Evolutionary conservation across 2,329 filamentous ascomycete genomes (phyloP).

Genomic region (Emmonsiellopsis sp.): DNA sequence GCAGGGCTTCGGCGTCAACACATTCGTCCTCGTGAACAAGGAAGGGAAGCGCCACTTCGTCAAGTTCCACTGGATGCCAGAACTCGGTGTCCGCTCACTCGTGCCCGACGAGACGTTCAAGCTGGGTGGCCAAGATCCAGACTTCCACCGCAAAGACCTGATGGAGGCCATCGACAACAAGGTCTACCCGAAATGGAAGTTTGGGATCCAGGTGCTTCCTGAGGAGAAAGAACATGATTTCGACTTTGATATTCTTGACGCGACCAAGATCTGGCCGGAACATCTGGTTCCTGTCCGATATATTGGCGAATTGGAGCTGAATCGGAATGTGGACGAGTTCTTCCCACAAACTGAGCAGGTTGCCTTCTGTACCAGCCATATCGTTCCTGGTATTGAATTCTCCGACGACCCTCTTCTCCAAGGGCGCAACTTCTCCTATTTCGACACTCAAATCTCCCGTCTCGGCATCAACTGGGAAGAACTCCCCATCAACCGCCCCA

Average conservation of each 20-base stretch:
- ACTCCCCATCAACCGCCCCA: conserved; percentile 64
- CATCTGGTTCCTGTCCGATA: conserved; percentile 65
- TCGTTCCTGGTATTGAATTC: conserved; percentile 69
- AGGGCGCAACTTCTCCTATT: conserved; percentile 58
- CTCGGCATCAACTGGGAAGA: conserved; percentile 69
- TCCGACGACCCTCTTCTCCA: conserved; percentile 67
- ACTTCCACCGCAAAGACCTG: conserved; percentile 73
- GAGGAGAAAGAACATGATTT: conserved; percentile 66
- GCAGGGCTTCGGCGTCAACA: conserved; percentile 79
- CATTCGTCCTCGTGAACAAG: conserved; percentile 58
- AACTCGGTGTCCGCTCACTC: conserved; percentile 64
- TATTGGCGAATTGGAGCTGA: conserved; percentile 70
- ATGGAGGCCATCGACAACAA: conserved; percentile 64
- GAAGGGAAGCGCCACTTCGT: conserved; percentile 62
- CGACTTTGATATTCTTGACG: conserved; percentile 76
- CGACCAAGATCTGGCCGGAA: conserved; percentile 80
- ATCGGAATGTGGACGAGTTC: conserved; percentile 70
- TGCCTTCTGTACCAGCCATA: conserved; percentile 70
- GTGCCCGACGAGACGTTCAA: conserved; percentile 73
- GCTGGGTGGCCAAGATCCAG: conserved; percentile 63
- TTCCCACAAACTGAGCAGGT: conserved; percentile 76
- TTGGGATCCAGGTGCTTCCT: conserved; percentile 69
- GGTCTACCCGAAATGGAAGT: conserved; percentile 66
- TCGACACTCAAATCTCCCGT: conserved; percentile 50
- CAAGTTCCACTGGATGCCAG: conserved; percentile 69